Conservation (phyloP, 208 protist species). For the Entamoeba moshkovskii region DNA sequence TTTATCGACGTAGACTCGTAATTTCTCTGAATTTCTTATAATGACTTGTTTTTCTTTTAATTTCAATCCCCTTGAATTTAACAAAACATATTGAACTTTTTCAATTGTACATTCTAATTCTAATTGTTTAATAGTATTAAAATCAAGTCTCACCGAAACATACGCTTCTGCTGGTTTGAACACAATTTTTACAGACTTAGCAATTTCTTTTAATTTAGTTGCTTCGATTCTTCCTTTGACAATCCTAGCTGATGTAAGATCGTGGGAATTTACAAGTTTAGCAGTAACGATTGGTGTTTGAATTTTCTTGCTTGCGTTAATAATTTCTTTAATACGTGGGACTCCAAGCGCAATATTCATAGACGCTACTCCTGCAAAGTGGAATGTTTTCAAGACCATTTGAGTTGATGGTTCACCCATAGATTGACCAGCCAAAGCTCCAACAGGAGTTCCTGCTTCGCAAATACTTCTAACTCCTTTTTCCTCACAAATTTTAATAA, state of each 20-base stretch:
- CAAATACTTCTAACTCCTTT: conserved; percentile 64
- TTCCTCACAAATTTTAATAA: background rate
- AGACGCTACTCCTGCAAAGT: conserved; percentile 84
- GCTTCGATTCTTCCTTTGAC: conserved; percentile 74
- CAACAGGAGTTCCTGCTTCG: conserved; percentile 88
- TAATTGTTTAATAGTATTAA: conserved; percentile 60
- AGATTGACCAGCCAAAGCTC: conserved; percentile 88
- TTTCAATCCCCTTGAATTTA: conserved; percentile 32
- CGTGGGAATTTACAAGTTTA: conserved; percentile 43
- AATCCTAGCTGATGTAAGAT: conserved; percentile 42
- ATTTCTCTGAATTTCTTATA: background rate
- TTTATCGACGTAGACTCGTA: background rate
- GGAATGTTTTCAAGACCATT: conserved; percentile 87
- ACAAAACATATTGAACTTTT: background rate
- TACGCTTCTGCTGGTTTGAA: conserved; percentile 58
- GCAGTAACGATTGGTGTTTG: conserved; percentile 90
- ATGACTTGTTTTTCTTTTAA: conserved; percentile 53
- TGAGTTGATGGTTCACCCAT: conserved; percentile 98
- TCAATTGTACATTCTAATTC: conserved; percentile 63
- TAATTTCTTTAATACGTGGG: conserved; percentile 87
- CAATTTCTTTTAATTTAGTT: conserved; percentile 37
- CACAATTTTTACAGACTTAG: conserved; percentile 49
- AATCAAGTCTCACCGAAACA: conserved; percentile 74
- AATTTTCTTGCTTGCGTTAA: conserved; percentile 91
- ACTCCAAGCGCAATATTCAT: conserved; percentile 78